Conservation (phyloP, 2,329 filamentous ascomycete genomes). For the Cladophialophora carrionii region DNA sequence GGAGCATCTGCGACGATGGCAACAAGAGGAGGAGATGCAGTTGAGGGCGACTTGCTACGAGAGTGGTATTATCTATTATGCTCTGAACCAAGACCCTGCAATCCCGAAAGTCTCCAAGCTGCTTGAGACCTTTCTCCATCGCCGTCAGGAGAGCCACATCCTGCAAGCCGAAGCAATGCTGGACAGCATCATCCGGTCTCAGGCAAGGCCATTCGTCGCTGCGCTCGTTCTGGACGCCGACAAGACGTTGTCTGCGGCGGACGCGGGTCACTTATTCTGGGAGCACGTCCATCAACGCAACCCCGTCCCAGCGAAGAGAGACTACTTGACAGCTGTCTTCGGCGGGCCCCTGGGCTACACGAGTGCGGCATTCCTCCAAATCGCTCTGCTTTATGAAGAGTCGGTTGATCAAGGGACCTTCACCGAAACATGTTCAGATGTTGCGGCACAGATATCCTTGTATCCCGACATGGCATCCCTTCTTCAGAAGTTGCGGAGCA, state of each 20-base stretch:
- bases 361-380: conserved; percentile 2
- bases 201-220: background rate
- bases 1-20: conserved; percentile 6
- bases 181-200: background rate
- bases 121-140: background rate
- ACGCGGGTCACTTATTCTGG: conserved; percentile 7
- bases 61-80: conserved; percentile 3
- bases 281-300: background rate
- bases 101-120: background rate
- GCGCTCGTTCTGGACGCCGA: conserved; percentile 8
- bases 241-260: conserved; percentile 8
- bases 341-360: conserved; percentile 2
- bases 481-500: background rate
- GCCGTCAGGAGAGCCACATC: background rate
- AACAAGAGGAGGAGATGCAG: background rate
- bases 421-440: too few species aligned
- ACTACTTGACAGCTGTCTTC: background rate
- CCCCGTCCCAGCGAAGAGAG: background rate
- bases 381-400: conserved; percentile 2
- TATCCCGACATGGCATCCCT: background rate
- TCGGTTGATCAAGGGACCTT: background rate
- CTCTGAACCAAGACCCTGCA: background rate
- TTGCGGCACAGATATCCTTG: conserved; percentile 2
- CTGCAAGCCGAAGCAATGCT: background rate
- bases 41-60: background rate